A percentile compares a stretch with the other conserved stretches of the same genome.
Evolutionary conservation across 2,329 filamentous ascomycete species (phyloP).

Genomic region (Metarhizium sp.): DNA sequence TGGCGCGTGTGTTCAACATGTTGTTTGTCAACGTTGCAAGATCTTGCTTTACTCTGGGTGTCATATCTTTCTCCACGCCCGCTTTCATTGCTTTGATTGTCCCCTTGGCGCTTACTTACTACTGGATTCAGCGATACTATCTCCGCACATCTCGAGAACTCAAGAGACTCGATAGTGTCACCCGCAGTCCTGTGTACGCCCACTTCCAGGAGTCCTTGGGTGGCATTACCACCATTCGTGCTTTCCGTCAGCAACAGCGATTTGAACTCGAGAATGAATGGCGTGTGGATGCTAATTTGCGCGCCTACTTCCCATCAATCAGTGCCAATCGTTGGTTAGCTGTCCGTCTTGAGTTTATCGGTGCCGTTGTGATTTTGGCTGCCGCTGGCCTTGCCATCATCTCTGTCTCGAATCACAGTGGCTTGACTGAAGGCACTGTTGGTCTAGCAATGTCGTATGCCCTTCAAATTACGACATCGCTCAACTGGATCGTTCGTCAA

Average conservation of each 20-base stretch:
- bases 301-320: conserved; percentile 92
- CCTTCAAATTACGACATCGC: conserved; percentile 88
- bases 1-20: conserved; percentile 98
- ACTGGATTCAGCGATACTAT: conserved; percentile 95
- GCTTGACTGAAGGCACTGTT: conserved; percentile 63
- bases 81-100: conserved; percentile 72
- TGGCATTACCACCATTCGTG: conserved; percentile 89
- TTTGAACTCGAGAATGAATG: conserved; percentile 95
- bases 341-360: conserved; percentile 89
- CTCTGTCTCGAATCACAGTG: conserved; percentile 60
- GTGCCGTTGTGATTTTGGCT: conserved; percentile 83
- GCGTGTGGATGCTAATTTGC: conserved; percentile 89
- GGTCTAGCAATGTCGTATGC: conserved; percentile 96
- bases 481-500: conserved; percentile 98
- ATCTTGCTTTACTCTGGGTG: conserved; percentile 72
- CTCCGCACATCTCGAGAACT: conserved; percentile 91
- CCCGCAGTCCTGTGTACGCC: conserved; percentile 90
- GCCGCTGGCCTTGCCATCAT: conserved; percentile 76
- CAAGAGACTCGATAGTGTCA: conserved; percentile 91
- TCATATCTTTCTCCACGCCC: conserved; percentile 77
- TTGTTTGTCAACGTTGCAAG: conserved; percentile 68
- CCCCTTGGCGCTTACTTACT: conserved; percentile 71
- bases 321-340: conserved; percentile 93
- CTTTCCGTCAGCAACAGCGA: conserved; percentile 78
- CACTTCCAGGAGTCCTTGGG: conserved; percentile 97